Evolutionary conservation across 768 basidiomycete genomes (phyloP).

Genomic region (Collybia sordida): DNA sequence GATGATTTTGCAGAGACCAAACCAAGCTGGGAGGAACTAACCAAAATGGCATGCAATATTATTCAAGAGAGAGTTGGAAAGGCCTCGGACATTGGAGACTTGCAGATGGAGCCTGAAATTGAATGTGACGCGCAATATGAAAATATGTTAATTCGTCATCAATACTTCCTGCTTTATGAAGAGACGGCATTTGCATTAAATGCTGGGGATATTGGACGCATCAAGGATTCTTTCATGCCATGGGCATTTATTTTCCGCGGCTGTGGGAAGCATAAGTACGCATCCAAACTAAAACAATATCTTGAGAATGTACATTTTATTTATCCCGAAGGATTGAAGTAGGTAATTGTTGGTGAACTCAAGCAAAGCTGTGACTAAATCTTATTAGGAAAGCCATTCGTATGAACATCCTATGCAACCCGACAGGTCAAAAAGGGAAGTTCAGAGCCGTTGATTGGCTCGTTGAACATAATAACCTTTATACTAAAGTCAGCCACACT

Average conservation of each 20-base stretch:
- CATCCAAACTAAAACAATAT: constrained; percentile 10
- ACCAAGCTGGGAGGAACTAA: too few species aligned
- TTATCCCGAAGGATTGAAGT: constrained; percentile 12
- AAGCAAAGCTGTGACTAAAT: not conserved
- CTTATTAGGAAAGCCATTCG: constrained; percentile 18
- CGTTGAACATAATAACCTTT: constrained; percentile 41
- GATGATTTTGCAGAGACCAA: constrained; percentile 25
- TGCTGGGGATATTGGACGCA: constrained; percentile 13
- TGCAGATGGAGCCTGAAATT: not conserved
- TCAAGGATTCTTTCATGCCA: constrained; percentile 9
- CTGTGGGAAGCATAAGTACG: constrained; percentile 16
- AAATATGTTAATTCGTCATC: constrained; percentile 29
- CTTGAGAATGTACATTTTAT: constrained; percentile 11
- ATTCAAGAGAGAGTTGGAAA: constrained; percentile 17
- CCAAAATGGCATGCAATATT: constrained; percentile 22
- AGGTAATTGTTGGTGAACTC: not conserved
- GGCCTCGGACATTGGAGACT: constrained; percentile 2
- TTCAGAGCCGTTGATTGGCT: constrained; percentile 39
- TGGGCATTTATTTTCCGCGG: constrained; percentile 14
- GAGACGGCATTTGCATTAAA: constrained; percentile 29
- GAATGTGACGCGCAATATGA: constrained; percentile 29
- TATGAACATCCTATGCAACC: constrained; percentile 34
- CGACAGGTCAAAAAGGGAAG: constrained; percentile 24
- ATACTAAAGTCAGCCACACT: constrained; percentile 36
- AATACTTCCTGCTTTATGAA: constrained; percentile 38